Conservation (phyloP, 108 stramenopile genomes). For the Schizochytrium sp. region DNA sequence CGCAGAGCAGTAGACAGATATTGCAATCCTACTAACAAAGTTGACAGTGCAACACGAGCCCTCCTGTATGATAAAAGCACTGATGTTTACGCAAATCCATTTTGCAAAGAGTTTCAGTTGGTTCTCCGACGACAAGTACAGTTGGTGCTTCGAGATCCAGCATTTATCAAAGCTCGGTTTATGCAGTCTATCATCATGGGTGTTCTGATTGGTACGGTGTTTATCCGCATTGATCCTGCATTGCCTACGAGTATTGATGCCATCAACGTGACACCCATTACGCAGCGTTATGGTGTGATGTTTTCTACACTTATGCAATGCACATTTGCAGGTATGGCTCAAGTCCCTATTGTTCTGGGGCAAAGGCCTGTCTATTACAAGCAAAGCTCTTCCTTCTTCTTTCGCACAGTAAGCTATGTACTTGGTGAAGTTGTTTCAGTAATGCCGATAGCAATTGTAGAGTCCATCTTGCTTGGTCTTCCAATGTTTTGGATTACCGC, state of each 20-base stretch:
- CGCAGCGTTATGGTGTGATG: slow-evolving; percentile 44
- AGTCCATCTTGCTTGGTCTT: slow-evolving; percentile 74
- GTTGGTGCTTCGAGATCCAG: slow-evolving; percentile 57
- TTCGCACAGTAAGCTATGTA: slow-evolving; percentile 68
- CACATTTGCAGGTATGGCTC: slow-evolving; percentile 24
- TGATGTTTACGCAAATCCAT: slow-evolving; percentile 65
- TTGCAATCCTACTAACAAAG: not conserved
- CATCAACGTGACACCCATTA: slow-evolving; percentile 11
- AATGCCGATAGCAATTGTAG: slow-evolving; percentile 67
- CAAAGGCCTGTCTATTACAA: slow-evolving; percentile 39
- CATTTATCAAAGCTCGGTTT: not conserved
- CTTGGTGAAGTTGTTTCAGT: not conserved
- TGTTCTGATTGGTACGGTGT: slow-evolving; percentile 48
- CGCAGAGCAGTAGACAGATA: not conserved
- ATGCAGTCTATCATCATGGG: slow-evolving; percentile 52
- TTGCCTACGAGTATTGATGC: not conserved
- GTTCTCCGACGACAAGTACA: slow-evolving; percentile 5
- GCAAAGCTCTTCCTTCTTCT: slow-evolving; percentile 77
- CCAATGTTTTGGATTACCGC: slow-evolving; percentile 76
- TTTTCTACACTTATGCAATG: slow-evolving; percentile 26
- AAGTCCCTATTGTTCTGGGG: not conserved
- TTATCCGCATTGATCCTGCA: not conserved
- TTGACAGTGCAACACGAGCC: not conserved
- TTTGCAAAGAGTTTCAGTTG: not conserved
- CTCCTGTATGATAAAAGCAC: slow-evolving; percentile 61